These are phyloP conservation scores for Daldinia decipiens DNA, from an alignment of 495 filamentous ascomycete genomes.

Conservation along the genomic window DNA sequence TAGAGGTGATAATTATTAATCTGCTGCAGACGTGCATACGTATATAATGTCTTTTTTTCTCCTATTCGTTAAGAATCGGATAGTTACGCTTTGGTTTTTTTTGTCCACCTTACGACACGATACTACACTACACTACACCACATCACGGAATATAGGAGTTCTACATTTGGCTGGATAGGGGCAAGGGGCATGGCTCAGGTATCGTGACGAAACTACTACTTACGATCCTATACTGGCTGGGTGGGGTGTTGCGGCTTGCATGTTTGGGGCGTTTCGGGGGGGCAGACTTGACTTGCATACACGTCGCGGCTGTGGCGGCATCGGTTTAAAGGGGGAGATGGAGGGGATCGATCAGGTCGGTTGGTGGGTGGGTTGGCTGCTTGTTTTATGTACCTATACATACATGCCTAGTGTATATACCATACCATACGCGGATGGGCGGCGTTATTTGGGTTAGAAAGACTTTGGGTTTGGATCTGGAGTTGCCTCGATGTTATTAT, in stretches of 20 bases:
- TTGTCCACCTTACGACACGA: neutral
- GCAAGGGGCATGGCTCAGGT: too few species aligned
- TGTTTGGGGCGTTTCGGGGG: too few species aligned
- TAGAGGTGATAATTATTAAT: neutral
- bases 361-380: neutral
- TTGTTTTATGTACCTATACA: neutral
- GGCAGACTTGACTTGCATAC: too few species aligned
- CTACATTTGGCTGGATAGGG: too few species aligned
- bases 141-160: too few species aligned
- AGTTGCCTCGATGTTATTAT: constrained; percentile 1
- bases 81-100: neutral
- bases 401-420: too few species aligned
- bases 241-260: too few species aligned
- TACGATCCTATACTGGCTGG: too few species aligned
- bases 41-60: constrained; percentile 8
- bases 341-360: neutral
- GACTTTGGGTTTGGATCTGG: neutral
- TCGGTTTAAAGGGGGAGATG: neutral
- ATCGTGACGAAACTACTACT: too few species aligned
- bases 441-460: constrained; percentile 12
- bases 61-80: neutral
- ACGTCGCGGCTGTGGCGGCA: neutral
- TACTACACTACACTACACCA: neutral
- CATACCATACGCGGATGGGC: constrained; percentile 17
- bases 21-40: neutral